Base-by-base conservation (phyloP, 202 grass and related monocot genomes). In the Eragrostis tef region DNA sequence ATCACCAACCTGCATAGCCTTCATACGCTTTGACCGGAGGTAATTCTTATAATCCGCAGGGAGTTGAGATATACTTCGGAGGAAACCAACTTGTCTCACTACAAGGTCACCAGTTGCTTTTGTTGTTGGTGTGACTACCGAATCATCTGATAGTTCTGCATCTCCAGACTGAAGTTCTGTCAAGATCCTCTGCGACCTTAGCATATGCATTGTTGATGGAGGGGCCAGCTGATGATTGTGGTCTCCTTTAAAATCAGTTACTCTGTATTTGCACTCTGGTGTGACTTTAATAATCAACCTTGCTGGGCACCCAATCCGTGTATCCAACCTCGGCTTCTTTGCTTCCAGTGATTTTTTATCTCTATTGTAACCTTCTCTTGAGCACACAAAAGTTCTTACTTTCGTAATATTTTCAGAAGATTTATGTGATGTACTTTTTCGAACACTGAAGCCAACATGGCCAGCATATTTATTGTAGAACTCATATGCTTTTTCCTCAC, bases 381-480 rank as follows among this genome's bases (percentile, higher is more conserved):
- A 95, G 79, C 93, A 95, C 64, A 95, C 93, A 41, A 95, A 92
- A 66, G 90, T 92, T 74, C 93, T 83, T 43, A 92, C 89, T 84
- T 88, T 95, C 39, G 90, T 95, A 78, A 95, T 81, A 47, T 92
- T 89, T 81, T 77, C 93, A 63, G 93, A 87, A 76, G 90, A 86
- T 88, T 95, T 95, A n/a, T 92, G 81, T 83, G 90, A 95, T 52
- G 90, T 92, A 67, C 90, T 90, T 89, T 95, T 95, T 12, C 93
- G 81, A 70, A 95, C 90, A 68, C 93, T 95, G 82, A 95, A 97
- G 14, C 94, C 94, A 83, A 97, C 70, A 80, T 94, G 92, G 17
- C 94, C 94, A 69, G 94, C 94, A 67, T 97, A 97, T 71, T 93
- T 94, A 56, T 97, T 97, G 79, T 94, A 97, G 62, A 94, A 94